Conservation (phyloP, 257 asterid species). For the Nicotiana tabacum region DNA sequence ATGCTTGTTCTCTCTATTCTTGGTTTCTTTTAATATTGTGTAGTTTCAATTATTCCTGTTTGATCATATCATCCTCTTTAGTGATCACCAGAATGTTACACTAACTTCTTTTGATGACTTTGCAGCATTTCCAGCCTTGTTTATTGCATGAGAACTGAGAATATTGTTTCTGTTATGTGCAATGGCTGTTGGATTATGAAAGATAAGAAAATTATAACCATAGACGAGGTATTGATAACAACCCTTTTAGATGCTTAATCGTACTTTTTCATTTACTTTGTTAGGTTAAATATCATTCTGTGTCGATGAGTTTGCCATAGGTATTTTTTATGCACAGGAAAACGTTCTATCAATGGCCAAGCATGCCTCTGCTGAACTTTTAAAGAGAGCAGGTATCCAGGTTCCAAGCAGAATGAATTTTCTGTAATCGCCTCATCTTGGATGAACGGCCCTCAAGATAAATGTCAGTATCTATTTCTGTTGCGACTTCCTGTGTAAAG, state of each 20-base stretch:
- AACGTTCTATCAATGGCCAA: slow-evolving; percentile 44
- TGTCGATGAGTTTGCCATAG: too few species aligned
- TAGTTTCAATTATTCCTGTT: neutral
- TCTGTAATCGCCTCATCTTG: neutral
- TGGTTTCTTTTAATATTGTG: neutral
- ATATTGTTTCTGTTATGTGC: slow-evolving; percentile 61
- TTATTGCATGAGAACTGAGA: slow-evolving; percentile 73
- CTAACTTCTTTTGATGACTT: neutral
- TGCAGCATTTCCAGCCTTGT: slow-evolving; percentile 88
- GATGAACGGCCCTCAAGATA: too few species aligned
- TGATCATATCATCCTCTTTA: neutral
- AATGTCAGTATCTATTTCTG: too few species aligned
- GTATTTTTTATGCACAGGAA: slow-evolving; percentile 27
- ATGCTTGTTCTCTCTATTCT: neutral
- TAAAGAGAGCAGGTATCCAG: slow-evolving; percentile 52
- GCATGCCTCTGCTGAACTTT: slow-evolving; percentile 44
- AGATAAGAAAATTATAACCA: slow-evolving; percentile 44
- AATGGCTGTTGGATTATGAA: slow-evolving; percentile 77
- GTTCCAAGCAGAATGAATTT: slow-evolving; percentile 57
- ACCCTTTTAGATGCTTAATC: neutral
- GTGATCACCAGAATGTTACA: neutral
- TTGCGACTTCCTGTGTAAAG: neutral
- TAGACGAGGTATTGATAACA: slow-evolving; percentile 47
- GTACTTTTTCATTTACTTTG: neutral
- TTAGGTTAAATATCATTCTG: neutral